Evolutionary conservation across 805 yeast species (phyloP).

Genomic region (Cyberlindnera samutprakarnensis): DNA sequence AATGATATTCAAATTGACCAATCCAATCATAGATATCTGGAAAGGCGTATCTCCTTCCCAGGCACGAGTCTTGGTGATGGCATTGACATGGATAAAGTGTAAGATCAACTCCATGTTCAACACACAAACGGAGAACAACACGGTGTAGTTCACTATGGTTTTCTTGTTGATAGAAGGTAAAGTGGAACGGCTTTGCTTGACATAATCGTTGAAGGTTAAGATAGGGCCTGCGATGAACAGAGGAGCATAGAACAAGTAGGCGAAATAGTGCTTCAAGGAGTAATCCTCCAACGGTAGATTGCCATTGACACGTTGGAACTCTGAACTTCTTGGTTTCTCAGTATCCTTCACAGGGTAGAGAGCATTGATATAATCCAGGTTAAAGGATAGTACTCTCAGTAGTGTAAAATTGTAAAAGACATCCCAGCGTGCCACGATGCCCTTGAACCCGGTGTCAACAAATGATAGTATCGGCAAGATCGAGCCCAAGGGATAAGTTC

Average conservation of each 20-base stretch:
- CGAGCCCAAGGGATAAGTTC: conserved; percentile 44
- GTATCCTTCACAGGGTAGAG: conserved; percentile 15
- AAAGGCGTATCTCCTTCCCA: conserved; percentile 89
- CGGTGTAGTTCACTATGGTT: conserved; percentile 52
- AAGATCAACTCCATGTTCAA: conserved; percentile 83
- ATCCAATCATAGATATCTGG: conserved; percentile 90
- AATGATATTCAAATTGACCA: conserved; percentile 81
- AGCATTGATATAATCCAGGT: conserved; percentile 53
- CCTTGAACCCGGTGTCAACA: conserved; percentile 57
- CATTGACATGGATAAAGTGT: conserved; percentile 89
- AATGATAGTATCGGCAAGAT: conserved; percentile 34
- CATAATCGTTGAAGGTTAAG: conserved; percentile 83
- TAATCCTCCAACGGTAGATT: conserved; percentile 59
- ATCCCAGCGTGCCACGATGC: conserved; percentile 89
- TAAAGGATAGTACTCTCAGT: conserved; percentile 75
- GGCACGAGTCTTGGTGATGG: conserved; percentile 81
- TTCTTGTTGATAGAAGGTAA: conserved; percentile 51
- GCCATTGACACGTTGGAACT: conserved; percentile 41
- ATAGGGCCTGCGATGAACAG: conserved; percentile 94
- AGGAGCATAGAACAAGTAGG: conserved; percentile 81
- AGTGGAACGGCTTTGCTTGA: conserved; percentile 70
- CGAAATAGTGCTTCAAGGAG: conserved; percentile 54
- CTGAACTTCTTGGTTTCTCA: conserved; percentile 9
- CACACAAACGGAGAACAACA: conserved; percentile 65
- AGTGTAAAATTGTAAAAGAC: conserved; percentile 89